A percentile compares a stretch with the other conserved stretches of the same genome.
Evolutionary conservation across 495 filamentous ascomycete species (phyloP).

Genomic region (Durotheca rogersii): DNA sequence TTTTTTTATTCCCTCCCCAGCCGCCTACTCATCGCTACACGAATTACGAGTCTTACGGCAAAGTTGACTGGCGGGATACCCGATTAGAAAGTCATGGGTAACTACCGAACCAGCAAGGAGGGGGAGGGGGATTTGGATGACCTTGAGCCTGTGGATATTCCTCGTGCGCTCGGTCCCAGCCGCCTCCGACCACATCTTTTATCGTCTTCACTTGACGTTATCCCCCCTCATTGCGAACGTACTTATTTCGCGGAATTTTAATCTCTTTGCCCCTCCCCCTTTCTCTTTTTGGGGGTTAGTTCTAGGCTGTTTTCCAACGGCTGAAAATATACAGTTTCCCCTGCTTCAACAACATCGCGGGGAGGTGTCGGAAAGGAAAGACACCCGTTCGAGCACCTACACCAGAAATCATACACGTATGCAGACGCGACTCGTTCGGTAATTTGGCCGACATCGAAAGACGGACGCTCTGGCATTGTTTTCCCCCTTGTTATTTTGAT

Average conservation of each 20-base stretch:
- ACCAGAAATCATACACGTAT: too few relatives aligned
- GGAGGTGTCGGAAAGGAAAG: slow-evolving; percentile 4
- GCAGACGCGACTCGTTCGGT: too few relatives aligned
- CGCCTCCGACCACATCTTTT: slow-evolving; percentile 10
- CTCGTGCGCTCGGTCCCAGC: slow-evolving; percentile 32
- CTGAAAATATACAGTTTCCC: slow-evolving; percentile 22
- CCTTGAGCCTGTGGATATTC: slow-evolving; percentile 35
- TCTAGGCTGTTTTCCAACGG: slow-evolving; percentile 31
- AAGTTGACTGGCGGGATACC: slow-evolving; percentile 12
- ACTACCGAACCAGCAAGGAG: slow-evolving; percentile 4
- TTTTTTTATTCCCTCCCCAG: too few relatives aligned
- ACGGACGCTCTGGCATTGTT: too few relatives aligned
- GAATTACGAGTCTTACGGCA: slow-evolving; percentile 30
- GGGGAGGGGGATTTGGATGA: slow-evolving; percentile 3
- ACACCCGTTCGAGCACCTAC: too few relatives aligned
- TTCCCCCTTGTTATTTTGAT: too few relatives aligned
- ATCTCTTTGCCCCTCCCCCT: slow-evolving; percentile 1
- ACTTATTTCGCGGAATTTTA: slow-evolving; percentile 29
- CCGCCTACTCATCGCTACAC: slow-evolving; percentile 19
- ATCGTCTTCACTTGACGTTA: slow-evolving; percentile 32
- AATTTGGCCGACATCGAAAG: too few relatives aligned
- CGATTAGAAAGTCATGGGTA: slow-evolving; percentile 11
- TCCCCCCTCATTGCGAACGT: slow-evolving; percentile 35
- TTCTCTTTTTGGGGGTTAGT: too few relatives aligned
- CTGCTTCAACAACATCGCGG: slow-evolving; percentile 24